A percentile compares a stretch with the other conserved stretches of the same genome.
Conservation (phyloP, 805 yeast genomes). For the Nakazawaea wickerhamii region DNA sequence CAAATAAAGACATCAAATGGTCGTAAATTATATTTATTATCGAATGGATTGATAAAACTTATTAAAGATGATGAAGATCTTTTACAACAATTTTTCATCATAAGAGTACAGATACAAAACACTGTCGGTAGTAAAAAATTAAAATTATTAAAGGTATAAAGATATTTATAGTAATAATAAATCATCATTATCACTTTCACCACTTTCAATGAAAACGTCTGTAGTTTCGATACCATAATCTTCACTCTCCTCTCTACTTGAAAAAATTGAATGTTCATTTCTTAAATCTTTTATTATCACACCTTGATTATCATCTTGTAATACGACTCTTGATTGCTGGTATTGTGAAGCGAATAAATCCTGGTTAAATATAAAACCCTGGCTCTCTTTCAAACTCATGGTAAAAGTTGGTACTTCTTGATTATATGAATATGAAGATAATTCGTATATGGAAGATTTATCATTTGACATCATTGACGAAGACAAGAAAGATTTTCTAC, state of each 20-base stretch:
- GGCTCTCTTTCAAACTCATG: conserved; percentile 53
- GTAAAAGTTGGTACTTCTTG: conserved; percentile 29
- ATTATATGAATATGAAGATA: conserved; percentile 23
- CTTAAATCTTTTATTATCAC: conserved; percentile 11
- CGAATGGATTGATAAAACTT: conserved; percentile 18
- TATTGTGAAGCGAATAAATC: conserved; percentile 69
- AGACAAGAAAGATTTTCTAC: conserved; percentile 53
- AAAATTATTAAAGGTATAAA: neutral
- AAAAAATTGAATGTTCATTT: neutral
- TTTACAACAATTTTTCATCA: conserved; percentile 19
- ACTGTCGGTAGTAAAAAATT: conserved; percentile 17
- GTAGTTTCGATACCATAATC: conserved; percentile 13
- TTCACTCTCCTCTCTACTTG: conserved; percentile 2
- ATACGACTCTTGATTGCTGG: conserved; percentile 46
- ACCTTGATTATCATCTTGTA: conserved; percentile 28
- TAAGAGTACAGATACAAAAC: conserved; percentile 24
- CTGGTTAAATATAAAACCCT: conserved; percentile 75
- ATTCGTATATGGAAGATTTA: conserved; percentile 47
- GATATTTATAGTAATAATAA: neutral
- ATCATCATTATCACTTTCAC: conserved; percentile 10
- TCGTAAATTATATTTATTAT: conserved; percentile 3
- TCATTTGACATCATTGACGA: conserved; percentile 54
- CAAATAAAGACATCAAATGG: conserved; percentile 1
- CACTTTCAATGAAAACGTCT: conserved; percentile 11
- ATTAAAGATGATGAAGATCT: conserved; percentile 26